These are phyloP conservation scores for Hypoxylon sp. DNA, from an alignment of 2,329 filamentous ascomycete species.

Conservation along the genomic window DNA sequence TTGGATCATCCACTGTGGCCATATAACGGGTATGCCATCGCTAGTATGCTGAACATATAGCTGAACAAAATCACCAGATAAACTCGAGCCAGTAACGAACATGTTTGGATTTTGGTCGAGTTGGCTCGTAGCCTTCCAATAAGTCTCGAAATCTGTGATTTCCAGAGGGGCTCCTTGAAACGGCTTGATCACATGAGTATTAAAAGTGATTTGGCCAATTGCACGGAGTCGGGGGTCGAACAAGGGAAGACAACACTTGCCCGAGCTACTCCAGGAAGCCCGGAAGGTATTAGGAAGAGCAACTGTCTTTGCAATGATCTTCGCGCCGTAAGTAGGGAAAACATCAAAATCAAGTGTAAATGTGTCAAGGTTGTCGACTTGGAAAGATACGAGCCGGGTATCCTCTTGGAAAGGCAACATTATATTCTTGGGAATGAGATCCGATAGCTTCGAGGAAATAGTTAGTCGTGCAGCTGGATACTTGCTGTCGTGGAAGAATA, in stretches of 20 bases:
- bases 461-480: constrained; percentile 95
- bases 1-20: constrained; percentile 84
- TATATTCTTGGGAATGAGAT: constrained; percentile 95
- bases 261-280: constrained; percentile 78
- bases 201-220: constrained; percentile 94
- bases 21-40: constrained; percentile 88
- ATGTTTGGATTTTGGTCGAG: constrained; percentile 87
- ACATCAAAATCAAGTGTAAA: constrained; percentile 98
- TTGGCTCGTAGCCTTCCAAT: constrained; percentile 98
- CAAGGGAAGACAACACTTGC: constrained; percentile 85
- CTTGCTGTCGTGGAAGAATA: constrained; percentile 98
- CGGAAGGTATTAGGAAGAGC: constrained; percentile 90
- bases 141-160: constrained; percentile 98
- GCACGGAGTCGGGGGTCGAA: constrained; percentile 92
- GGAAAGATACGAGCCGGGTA: constrained; percentile 92
- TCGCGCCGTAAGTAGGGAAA: constrained; percentile 96
- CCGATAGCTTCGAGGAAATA: constrained; percentile 95
- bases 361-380: constrained; percentile 91
- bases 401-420: constrained; percentile 97
- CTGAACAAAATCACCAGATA: constrained; percentile 95
- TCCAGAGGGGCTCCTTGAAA: constrained; percentile 93
- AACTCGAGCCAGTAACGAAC: constrained; percentile 92
- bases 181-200: constrained; percentile 95
- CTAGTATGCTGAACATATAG: constrained; percentile 92
- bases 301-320: constrained; percentile 96